phyloP scores from a whole-genome alignment of 139 green algal genomes.

The Chlamydomonas eustigma region DNA sequence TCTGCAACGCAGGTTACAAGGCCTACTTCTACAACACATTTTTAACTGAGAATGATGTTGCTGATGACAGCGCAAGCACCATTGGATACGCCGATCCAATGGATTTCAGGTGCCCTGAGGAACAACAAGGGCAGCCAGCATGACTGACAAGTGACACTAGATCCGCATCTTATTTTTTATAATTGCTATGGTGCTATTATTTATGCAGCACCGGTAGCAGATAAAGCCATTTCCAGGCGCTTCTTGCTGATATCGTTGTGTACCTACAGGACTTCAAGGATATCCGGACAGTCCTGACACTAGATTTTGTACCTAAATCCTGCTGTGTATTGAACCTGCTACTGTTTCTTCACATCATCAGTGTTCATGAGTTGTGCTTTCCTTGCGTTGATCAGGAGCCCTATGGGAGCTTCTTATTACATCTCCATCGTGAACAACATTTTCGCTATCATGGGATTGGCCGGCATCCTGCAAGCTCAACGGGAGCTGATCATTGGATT shows the following conservation, averaged over 20 bases:
- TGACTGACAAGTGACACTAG: no score
- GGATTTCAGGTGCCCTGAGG: neutral
- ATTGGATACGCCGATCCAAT: neutral
- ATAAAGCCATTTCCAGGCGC: neutral
- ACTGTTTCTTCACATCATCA: neutral
- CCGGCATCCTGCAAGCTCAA: conserved; percentile 65
- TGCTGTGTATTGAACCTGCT: neutral
- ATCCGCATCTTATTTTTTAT: no score
- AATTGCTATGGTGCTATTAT: no score
- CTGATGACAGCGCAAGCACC: neutral
- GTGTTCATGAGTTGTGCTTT: neutral
- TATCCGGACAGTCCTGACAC: neutral
- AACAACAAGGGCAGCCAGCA: no score
- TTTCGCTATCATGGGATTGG: conserved; percentile 65
- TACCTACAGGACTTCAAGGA: neutral
- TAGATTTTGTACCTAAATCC: neutral
- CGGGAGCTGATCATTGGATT: conserved; percentile 68
- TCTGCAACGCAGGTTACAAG: conserved; percentile 14
- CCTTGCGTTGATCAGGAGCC: conserved; percentile 6
- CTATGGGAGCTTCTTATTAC: conserved; percentile 45
- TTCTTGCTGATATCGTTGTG: neutral
- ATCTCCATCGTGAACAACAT: conserved; percentile 35
- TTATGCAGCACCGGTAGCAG: neutral
- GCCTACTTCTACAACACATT: conserved; percentile 15
- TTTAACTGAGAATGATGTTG: neutral